phyloP scores from a whole-genome alignment of 257 asterid species.

The Nicotiana otophora region DNA sequence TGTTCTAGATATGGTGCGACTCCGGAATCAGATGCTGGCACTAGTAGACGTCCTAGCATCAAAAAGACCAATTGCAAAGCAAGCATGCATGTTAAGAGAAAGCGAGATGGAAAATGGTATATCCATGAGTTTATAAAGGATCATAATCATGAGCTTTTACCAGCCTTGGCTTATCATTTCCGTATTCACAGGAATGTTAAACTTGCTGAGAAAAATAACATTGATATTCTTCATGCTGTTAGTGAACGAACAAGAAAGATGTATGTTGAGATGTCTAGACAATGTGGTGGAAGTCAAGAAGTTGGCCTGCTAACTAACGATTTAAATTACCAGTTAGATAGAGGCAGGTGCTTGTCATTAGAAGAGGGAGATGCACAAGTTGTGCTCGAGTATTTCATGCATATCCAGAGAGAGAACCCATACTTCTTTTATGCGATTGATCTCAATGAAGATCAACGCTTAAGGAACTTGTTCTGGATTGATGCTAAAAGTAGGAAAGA shows the following conservation, averaged over 20 bases:
- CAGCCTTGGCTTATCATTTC: conserved; percentile 92
- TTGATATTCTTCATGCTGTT: conserved; percentile 86
- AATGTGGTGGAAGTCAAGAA: conserved; percentile 41
- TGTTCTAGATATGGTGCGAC: conserved; percentile 93
- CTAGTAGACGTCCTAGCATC: conserved; percentile 72
- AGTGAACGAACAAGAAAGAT: conserved; percentile 91
- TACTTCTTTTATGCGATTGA: conserved; percentile 76
- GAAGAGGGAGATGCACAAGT: conserved; percentile 93
- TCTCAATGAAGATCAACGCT: conserved; percentile 76
- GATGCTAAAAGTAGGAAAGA: conserved; percentile 89
- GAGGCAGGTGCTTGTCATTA: conserved; percentile 55
- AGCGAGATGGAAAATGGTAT: conserved; percentile 87
- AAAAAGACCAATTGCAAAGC: conserved; percentile 94
- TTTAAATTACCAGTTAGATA: conserved; percentile 48
- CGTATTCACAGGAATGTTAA: conserved; percentile 84
- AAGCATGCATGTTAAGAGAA: conserved; percentile 94
- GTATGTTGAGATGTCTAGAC: conserved; percentile 96
- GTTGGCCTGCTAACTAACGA: conserved; percentile 36
- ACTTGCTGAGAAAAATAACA: conserved; percentile 83
- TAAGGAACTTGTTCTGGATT: conserved; percentile 90
- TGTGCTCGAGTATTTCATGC: conserved; percentile 72
- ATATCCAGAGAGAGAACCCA: conserved; percentile 69
- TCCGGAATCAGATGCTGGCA: conserved; percentile 75
- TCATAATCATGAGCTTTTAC: conserved; percentile 94
- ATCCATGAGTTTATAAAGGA: conserved; percentile 83